Percentiles rank a stretch among this genome's conserved stretches.
Conservation (phyloP, 768 basidiomycete genomes). For the Lentinula lateritia region DNA sequence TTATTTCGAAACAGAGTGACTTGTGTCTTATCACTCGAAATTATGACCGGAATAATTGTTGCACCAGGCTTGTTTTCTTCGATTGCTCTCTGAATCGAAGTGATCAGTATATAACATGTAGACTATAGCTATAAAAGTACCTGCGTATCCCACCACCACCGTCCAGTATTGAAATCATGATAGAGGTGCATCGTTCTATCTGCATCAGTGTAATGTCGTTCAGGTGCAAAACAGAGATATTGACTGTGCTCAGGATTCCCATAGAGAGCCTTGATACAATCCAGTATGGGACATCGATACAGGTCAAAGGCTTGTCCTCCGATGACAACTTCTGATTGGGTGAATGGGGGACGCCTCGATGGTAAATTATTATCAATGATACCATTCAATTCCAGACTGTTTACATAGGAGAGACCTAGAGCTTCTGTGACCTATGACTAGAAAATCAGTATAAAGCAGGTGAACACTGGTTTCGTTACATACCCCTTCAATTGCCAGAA, state of each 20-base stretch:
- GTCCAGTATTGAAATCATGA: slow-evolving; percentile 40
- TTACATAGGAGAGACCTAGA: slow-evolving; percentile 28
- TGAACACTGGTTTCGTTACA: too few species aligned
- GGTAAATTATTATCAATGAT: slow-evolving; percentile 23
- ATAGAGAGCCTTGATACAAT: slow-evolving; percentile 29
- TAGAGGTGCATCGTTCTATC: slow-evolving; percentile 21
- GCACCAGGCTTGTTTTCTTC: slow-evolving; percentile 8
- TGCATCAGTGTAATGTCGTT: slow-evolving; percentile 28
- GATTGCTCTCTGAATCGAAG: background rate
- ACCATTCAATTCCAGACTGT: slow-evolving; percentile 22
- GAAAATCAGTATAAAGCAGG: background rate
- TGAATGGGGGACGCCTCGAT: slow-evolving; percentile 18
- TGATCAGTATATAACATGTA: slow-evolving; percentile 4
- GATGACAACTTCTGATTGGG: slow-evolving; percentile 18
- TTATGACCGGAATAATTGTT: slow-evolving; percentile 20
- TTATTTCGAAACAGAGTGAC: too few species aligned
- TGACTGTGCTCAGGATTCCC: slow-evolving; percentile 25
- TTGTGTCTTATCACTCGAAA: slow-evolving; percentile 12
- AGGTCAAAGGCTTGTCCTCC: slow-evolving; percentile 25
- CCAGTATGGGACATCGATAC: slow-evolving; percentile 25
- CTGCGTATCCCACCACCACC: slow-evolving; percentile 50
- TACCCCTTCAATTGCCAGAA: slow-evolving; percentile 24
- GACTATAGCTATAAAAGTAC: slow-evolving; percentile 18
- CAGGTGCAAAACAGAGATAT: slow-evolving; percentile 27
- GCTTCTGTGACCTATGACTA: slow-evolving; percentile 14